Evolutionary conservation across 2,329 filamentous ascomycete genomes (phyloP), one percentile per base, ranked within the genome.

Genomic region (Talaromyces marneffei): DNA sequence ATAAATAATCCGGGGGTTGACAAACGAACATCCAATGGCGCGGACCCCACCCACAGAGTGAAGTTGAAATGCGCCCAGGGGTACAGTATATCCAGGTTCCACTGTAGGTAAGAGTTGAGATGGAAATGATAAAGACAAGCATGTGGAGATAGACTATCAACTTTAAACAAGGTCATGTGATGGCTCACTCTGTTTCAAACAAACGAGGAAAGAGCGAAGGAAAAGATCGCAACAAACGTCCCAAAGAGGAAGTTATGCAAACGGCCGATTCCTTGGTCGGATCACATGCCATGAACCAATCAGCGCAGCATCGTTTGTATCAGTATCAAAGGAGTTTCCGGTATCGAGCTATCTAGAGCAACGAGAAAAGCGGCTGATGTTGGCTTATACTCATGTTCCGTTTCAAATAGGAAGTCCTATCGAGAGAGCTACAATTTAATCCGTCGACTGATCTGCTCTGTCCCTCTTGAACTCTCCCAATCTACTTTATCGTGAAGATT

Each of bases 381-480:
- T 7, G 20, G 5, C 20, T 4, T 44, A 16, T 14, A 1, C 14
- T 44, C 20, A 20, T 25, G 18, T 25, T 23, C 4, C 16, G 14
- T 10, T 44, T 44, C n/a, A 18, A 18, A 6, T 18, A 42, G 18
- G 40, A 3, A 31, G 9, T 18, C 8, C 9, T n/a, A 2, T 29
- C 10, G 14, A 50, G 2, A 50, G 8, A 37, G 25, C 56, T 69
- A 70, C 27, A 63, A 66, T 37, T 65, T 64, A 25, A 74, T 69
- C 57, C 72, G 66, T n/a, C 68, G 68, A 65, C 72, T 75, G 20
- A 71, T 58, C 62, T 71, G 64, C 64, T 75, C 73, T 2, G 73
- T 75, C 16, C 73, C 73, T 3, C 66, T 65, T 54, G 66, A 67
- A 53, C 71, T 72, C 37, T 73, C 70, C 66, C 63, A 71, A 62